Evolutionary conservation across 2,329 filamentous ascomycete genomes (phyloP), one percentile per base, ranked within the genome.

Genomic region (Cladosporium sp.): DNA sequence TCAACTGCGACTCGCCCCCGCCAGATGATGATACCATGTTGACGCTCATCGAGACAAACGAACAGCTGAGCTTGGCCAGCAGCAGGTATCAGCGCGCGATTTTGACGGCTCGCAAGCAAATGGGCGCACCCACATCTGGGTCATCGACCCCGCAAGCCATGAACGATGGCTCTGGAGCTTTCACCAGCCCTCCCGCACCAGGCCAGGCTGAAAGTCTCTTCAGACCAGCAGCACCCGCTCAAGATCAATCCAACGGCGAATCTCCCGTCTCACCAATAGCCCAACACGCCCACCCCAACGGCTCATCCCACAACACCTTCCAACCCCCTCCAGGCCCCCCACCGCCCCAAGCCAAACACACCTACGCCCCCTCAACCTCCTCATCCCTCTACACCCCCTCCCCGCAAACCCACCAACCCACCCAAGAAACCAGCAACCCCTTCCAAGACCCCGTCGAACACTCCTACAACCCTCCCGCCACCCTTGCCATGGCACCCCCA

Each of bases 11-110:
- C 50, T 80, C 88, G 64, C 91, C 92, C 0, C 66, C 80, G 1
- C 91, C 92, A 0, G 93, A 97, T 67, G 92, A 95, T 62, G 86
- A 95, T 58, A 97, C 92, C 1, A 89, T 97, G 79, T 83, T 93
- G 64, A 91, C 83, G 12, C 74, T 98, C 54, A 95, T 98, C 62
- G 90, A 96, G 68, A 93, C 89, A 12, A 95, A 95, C 65, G 93
- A 97, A 68, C 86, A 92, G 64, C 76, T 98, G 25, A 87, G 88
- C 53, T 81, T 87, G 38, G 85, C 91, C 0, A 76, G 92, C 35
- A 93, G 83, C 56, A 84, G 89, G 64, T 88, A 96, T 67, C 88
- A 95, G 68, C 83, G 90, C 49, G 85, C 89, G 8, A 73, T 94
- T 35, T 72, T 84, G 6, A 72, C 77, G 53, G 81, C 80, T 7